phyloP scores from a whole-genome alignment of 768 basidiomycete genomes.

The Lentinus brumalis region DNA sequence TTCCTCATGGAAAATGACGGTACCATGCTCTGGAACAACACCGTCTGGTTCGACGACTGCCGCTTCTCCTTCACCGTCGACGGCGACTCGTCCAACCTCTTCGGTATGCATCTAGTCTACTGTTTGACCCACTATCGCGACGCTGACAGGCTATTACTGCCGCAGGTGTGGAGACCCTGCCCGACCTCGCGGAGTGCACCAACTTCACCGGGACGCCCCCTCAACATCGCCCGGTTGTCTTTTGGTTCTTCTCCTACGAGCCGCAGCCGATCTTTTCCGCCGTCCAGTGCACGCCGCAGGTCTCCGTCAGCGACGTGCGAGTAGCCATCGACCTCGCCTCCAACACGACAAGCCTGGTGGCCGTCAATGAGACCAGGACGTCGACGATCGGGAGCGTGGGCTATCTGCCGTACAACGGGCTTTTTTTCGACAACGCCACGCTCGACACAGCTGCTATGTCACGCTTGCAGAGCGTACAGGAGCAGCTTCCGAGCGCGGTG shows the following conservation, averaged over 20 bases:
- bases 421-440: constrained; percentile 48
- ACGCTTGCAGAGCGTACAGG: constrained; percentile 44
- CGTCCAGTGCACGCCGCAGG: constrained; percentile 48
- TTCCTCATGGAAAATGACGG: constrained; percentile 40
- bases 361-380: constrained; percentile 44
- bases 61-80: constrained; percentile 42
- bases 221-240: constrained; percentile 51
- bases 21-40: constrained; percentile 46
- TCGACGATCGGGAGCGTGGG: constrained; percentile 35
- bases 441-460: constrained; percentile 35
- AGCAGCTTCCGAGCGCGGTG: constrained; percentile 54
- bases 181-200: constrained; percentile 20
- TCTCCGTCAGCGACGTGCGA: constrained; percentile 47
- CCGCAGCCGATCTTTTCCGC: constrained; percentile 43
- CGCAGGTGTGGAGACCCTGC: constrained; percentile 9
- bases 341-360: constrained; percentile 45
- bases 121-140: background rate
- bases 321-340: constrained; percentile 47
- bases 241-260: constrained; percentile 58
- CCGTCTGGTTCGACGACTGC: constrained; percentile 43
- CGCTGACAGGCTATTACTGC: too few species aligned
- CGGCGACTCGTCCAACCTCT: constrained; percentile 41
- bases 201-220: constrained; percentile 28
- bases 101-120: constrained; percentile 37
- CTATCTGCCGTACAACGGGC: constrained; percentile 55